Evolutionary conservation across 768 basidiomycete species (phyloP).

Genomic region (Mycena venus): DNA sequence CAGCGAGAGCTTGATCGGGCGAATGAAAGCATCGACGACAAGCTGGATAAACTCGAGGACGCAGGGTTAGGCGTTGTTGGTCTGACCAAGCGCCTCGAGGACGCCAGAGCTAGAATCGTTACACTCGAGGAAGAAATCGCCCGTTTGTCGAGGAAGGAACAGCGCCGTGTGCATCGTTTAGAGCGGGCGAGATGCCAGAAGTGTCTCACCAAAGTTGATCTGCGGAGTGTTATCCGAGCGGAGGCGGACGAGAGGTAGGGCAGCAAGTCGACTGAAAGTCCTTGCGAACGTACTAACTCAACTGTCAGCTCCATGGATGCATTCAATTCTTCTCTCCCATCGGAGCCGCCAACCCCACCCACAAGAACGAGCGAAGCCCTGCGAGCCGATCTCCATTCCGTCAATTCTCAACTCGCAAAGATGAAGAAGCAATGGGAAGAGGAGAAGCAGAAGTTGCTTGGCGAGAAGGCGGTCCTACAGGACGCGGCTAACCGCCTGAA

Average conservation of each 20-base stretch:
- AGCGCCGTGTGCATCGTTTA: slow-evolving; percentile 73
- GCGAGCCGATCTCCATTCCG: slow-evolving; percentile 67
- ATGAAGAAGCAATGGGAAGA: slow-evolving; percentile 80
- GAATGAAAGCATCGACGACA: slow-evolving; percentile 90
- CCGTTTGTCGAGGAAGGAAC: slow-evolving; percentile 74
- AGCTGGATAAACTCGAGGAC: slow-evolving; percentile 87
- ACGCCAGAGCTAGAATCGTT: slow-evolving; percentile 71
- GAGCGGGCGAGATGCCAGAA: slow-evolving; percentile 76
- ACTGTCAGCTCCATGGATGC: slow-evolving; percentile 65
- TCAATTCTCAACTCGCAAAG: slow-evolving; percentile 72
- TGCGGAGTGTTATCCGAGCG: slow-evolving; percentile 54
- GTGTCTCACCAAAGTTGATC: slow-evolving; percentile 74
- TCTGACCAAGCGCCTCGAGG: slow-evolving; percentile 78
- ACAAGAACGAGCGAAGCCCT: slow-evolving; percentile 77
- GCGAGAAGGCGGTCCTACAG: slow-evolving; percentile 81
- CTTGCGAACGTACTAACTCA: neutral
- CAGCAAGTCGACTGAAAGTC: neutral
- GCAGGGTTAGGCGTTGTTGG: slow-evolving; percentile 82
- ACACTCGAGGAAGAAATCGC: slow-evolving; percentile 78
- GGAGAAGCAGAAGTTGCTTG: slow-evolving; percentile 73
- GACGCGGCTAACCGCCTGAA: slow-evolving; percentile 79
- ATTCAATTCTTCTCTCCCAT: slow-evolving; percentile 59
- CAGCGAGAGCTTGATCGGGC: slow-evolving; percentile 83
- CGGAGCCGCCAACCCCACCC: slow-evolving; percentile 77
- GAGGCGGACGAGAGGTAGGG: slow-evolving; percentile 75